Evolutionary conservation across 345 rosid species (phyloP).

Genomic region (Citrus hindsii): DNA sequence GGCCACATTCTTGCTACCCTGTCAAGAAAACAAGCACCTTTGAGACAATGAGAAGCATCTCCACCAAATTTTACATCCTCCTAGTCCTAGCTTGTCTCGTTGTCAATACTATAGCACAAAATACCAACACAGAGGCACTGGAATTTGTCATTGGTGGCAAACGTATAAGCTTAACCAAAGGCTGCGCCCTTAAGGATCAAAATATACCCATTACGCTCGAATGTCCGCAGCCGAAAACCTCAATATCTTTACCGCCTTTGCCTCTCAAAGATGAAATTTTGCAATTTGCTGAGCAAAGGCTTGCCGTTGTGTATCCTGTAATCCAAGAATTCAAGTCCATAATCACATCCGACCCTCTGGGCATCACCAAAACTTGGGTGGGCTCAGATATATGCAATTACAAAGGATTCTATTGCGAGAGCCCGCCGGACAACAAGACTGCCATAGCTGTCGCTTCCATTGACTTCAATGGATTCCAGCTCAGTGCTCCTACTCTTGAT

Average conservation of each 20-base stretch:
- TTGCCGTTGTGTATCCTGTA: slow-evolving; percentile 63
- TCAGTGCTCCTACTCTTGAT: slow-evolving; percentile 66
- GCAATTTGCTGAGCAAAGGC: slow-evolving; percentile 59
- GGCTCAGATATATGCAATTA: slow-evolving; percentile 78
- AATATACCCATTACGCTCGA: slow-evolving; percentile 9
- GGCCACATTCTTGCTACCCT: slow-evolving; percentile 3
- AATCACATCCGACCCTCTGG: slow-evolving; percentile 66
- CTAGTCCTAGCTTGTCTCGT: neutral
- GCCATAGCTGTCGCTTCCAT: slow-evolving; percentile 73
- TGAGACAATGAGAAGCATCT: neutral
- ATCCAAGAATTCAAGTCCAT: slow-evolving; percentile 74
- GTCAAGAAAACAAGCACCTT: neutral
- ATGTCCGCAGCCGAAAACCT: slow-evolving; percentile 16
- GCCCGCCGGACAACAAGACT: slow-evolving; percentile 73
- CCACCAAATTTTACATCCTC: slow-evolving; percentile 4
- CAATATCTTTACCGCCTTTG: slow-evolving; percentile 9
- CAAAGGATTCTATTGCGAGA: slow-evolving; percentile 77
- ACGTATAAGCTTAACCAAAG: neutral
- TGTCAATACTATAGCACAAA: slow-evolving; percentile 5
- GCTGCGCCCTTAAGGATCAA: slow-evolving; percentile 16
- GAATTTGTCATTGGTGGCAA: neutral
- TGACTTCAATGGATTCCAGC: slow-evolving; percentile 86
- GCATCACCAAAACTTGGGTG: slow-evolving; percentile 64
- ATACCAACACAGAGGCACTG: neutral
- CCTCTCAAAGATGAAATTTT: slow-evolving; percentile 25